Percentiles rank a stretch among this genome's conserved stretches.
Evolutionary conservation across 352 stramenopile genomes (phyloP).

Genomic region (Phytophthora pluvialis): DNA sequence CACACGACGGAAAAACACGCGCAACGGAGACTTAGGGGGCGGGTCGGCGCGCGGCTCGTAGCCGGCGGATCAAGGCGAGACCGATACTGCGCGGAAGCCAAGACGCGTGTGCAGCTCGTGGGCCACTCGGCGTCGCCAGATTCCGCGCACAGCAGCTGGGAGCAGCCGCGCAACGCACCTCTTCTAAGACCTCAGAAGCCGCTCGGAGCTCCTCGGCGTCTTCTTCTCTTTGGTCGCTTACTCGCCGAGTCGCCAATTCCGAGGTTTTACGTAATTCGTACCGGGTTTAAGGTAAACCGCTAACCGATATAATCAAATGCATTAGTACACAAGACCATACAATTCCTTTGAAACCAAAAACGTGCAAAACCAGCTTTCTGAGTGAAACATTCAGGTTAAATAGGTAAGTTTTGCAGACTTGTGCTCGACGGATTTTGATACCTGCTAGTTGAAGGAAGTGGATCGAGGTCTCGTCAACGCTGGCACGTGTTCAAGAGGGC

Average conservation of each 20-base stretch:
- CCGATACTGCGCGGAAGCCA: slow-evolving; percentile 6
- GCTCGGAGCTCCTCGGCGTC: slow-evolving; percentile 37
- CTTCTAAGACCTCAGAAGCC: slow-evolving; percentile 36
- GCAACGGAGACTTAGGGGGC: slow-evolving; percentile 27
- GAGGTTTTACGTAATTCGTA: slow-evolving; percentile 11
- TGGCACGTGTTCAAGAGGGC: background rate
- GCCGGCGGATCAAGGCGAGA: background rate
- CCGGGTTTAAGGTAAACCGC: background rate
- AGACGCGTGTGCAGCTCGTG: slow-evolving; percentile 5
- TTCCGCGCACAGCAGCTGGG: slow-evolving; percentile 3
- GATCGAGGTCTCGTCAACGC: slow-evolving; percentile 25
- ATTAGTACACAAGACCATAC: background rate
- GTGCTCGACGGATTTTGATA: slow-evolving; percentile 11
- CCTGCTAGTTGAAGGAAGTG: slow-evolving; percentile 22
- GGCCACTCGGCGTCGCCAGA: background rate
- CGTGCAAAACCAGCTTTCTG: too few relatives aligned
- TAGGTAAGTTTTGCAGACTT: background rate
- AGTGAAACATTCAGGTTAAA: background rate
- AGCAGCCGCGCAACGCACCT: slow-evolving; percentile 38
- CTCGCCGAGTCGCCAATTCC: slow-evolving; percentile 21
- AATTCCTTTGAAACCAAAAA: too few relatives aligned
- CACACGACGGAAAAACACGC: slow-evolving; percentile 26
- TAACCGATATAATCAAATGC: too few relatives aligned
- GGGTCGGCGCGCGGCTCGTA: background rate
- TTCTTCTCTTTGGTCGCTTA: slow-evolving; percentile 42